These are phyloP conservation scores for Eucalyptus cloeziana DNA, from an alignment of 345 rosid species.

Conservation along the genomic window DNA sequence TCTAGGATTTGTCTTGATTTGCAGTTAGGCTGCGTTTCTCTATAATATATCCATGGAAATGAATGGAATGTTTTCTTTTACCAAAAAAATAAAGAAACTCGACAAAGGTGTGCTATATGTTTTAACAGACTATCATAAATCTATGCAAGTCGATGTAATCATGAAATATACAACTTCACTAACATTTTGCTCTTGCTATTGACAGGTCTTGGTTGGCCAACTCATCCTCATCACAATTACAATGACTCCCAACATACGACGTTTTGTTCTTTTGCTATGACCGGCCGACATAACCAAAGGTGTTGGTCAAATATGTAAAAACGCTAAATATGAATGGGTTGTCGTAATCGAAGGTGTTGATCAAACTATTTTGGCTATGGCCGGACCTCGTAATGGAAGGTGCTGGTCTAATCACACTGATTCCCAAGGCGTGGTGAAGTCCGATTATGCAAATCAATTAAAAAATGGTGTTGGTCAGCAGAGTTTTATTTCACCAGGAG, in stretches of 20 bases:
- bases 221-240: neutral
- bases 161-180: neutral
- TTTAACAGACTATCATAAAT: no score
- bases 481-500: neutral
- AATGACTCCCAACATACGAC: neutral
- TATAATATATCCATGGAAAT: neutral
- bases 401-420: neutral
- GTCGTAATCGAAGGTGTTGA: no score
- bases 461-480: neutral
- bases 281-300: neutral
- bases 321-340: neutral
- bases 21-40: neutral
- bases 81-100: fast-evolving
- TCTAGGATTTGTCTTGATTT: neutral
- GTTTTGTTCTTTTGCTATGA: neutral
- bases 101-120: neutral
- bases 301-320: neutral
- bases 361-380: no score
- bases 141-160: no score
- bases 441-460: neutral
- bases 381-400: neutral
- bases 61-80: neutral
- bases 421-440: neutral
- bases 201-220: neutral
- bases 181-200: neutral